Evolutionary conservation across 2,329 filamentous ascomycete species (phyloP).

Genomic region (Verticillium longisporum): DNA sequence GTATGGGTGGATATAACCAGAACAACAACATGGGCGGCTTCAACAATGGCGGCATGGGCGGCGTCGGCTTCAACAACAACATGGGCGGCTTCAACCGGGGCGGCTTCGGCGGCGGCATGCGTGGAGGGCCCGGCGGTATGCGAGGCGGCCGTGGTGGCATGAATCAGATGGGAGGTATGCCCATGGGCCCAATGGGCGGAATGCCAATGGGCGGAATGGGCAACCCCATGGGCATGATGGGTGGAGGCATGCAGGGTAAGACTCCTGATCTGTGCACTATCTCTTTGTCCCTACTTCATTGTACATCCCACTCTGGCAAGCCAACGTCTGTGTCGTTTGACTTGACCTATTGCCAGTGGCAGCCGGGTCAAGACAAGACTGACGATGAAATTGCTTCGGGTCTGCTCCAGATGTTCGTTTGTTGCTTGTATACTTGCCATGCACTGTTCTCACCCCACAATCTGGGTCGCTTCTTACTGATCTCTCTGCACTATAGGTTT

Average conservation of each 20-base stretch:
- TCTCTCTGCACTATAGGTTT: conserved; percentile 40
- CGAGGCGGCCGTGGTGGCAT: conserved; percentile 29
- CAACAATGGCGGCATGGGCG: conserved; percentile 45
- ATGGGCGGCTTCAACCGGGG: conserved; percentile 41
- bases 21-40: conserved; percentile 38
- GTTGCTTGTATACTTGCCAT: not conserved
- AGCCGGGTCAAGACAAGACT: not conserved
- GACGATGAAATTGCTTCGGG: not conserved
- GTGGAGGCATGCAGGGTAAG: conserved; percentile 49
- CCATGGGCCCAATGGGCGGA: conserved; percentile 35
- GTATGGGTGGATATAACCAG: conserved; percentile 35
- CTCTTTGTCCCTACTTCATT: not conserved
- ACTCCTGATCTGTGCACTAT: not conserved
- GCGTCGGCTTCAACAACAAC: conserved; percentile 33
- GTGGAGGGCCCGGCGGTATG: conserved; percentile 30
- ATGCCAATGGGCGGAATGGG: conserved; percentile 48
- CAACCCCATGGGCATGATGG: conserved; percentile 42
- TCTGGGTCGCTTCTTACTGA: conserved; percentile 13
- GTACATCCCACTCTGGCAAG: not conserved
- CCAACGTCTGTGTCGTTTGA: not conserved
- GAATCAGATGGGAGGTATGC: conserved; percentile 48
- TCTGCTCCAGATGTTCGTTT: not conserved
- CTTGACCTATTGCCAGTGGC: not conserved
- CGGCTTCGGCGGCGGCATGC: conserved; percentile 42
- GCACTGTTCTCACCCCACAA: not conserved